A percentile compares a stretch with the other conserved stretches of the same genome.
Conservation (phyloP, 306 rosid species). For the Nissolia schottii region DNA sequence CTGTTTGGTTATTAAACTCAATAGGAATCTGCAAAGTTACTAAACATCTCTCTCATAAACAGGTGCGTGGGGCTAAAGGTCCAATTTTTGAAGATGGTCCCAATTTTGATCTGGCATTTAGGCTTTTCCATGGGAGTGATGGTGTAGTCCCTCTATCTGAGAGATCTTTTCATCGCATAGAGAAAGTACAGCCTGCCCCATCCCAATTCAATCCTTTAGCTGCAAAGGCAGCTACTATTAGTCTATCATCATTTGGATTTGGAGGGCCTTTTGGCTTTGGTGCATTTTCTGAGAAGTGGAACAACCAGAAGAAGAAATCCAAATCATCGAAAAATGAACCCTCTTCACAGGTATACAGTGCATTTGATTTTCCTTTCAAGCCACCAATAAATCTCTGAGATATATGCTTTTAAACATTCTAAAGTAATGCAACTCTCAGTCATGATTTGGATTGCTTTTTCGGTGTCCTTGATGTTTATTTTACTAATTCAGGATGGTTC, state of each 20-base stretch:
- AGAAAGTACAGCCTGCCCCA: slow-evolving; percentile 46
- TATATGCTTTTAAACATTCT: background rate
- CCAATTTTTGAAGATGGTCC: slow-evolving; percentile 99
- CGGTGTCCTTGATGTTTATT: slow-evolving; percentile 5
- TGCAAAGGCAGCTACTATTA: slow-evolving; percentile 96
- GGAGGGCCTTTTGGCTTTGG: slow-evolving; percentile 89
- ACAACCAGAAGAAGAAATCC: slow-evolving; percentile 67
- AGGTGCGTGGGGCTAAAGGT: slow-evolving; percentile 82
- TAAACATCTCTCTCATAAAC: slow-evolving; percentile 13
- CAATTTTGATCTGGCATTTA: slow-evolving; percentile 88
- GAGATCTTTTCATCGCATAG: slow-evolving; percentile 50
- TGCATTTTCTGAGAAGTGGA: slow-evolving; percentile 72
- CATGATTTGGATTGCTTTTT: slow-evolving; percentile 3
- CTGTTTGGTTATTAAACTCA: background rate
- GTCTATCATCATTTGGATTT: slow-evolving; percentile 89
- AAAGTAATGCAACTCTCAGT: background rate
- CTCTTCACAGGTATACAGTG: slow-evolving; percentile 62
- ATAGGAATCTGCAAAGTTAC: slow-evolving; percentile 20
- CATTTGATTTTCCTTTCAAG: background rate
- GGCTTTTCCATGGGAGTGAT: slow-evolving; percentile 92
- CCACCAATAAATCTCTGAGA: background rate
- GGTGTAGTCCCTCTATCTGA: slow-evolving; percentile 91
- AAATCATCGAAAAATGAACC: slow-evolving; percentile 68
- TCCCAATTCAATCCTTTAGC: slow-evolving; percentile 88
- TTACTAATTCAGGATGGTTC: slow-evolving; percentile 58